Evolutionary conservation across 495 filamentous ascomycete genomes (phyloP), one percentile per base, ranked within the genome.

Genomic region (Penicillium psychrofluorescens): DNA sequence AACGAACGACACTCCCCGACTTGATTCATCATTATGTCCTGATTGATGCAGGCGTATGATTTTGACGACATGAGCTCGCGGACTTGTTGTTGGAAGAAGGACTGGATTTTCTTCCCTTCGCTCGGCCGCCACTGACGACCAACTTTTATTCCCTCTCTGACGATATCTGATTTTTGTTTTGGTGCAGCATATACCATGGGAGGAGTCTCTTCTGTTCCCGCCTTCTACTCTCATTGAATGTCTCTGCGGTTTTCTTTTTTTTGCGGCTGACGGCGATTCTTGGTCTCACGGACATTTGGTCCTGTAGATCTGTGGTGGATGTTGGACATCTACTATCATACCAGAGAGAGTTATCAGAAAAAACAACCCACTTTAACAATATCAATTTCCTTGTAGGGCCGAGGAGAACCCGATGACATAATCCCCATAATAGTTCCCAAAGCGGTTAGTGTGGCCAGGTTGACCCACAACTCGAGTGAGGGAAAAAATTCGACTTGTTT

Each of bases 171-270:
- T 35, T 51, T 51, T 52, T 38, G 38, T 46, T 53, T 35, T 36
- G 42, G 45, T 45, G 46, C 55, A 54, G 38, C 22, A 22, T 51
- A 62, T 62, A 62, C 56, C 59, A 53, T 56, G 48, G 56, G 56
- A 55, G 55, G 50, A 49, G 40, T 45, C 43, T 35, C 27, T 51
- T 41, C 14, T 45, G 35, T 50, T 53, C 42, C 47, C 29, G 40
- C 48, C 38, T 41, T 50, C 44, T 28, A 22, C 51, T 31, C 12
- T 35, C 37, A 39, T 37, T 46, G 22, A 31, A 40, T 48, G 37
- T 35, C 12, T 35, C 12, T 44, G 11, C 27, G 28, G 15, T 44
- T 33, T n/a, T 46, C 27, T 30, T 35, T 31, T 31, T 32, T 32
- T 3, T 12, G 32, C 32, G 32, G 5, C 32, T 22, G n/a, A 6